phyloP scores from a whole-genome alignment of 2,329 filamentous ascomycete genomes.

The Hirsutella minnesotensis region DNA sequence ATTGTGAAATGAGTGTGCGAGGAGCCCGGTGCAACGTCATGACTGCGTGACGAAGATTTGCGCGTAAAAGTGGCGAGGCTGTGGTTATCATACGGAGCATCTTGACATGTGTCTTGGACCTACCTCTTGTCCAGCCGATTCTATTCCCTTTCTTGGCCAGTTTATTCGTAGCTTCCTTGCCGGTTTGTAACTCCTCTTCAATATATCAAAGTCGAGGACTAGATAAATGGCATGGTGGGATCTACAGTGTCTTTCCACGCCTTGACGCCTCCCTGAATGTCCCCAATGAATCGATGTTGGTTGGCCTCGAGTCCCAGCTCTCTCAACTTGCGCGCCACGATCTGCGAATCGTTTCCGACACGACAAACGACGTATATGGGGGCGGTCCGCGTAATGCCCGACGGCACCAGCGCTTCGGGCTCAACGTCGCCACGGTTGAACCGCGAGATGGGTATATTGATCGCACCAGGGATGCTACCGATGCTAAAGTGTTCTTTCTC shows the following conservation, averaged over 20 bases:
- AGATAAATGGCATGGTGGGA: constrained; percentile 39
- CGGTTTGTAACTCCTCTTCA: too few species aligned
- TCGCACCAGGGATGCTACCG: constrained; percentile 59
- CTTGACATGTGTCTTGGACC: too few species aligned
- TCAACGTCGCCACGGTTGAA: constrained; percentile 36
- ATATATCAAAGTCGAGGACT: constrained; percentile 1
- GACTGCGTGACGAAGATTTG: too few species aligned
- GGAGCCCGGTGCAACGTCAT: too few species aligned
- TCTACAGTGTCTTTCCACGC: constrained; percentile 66
- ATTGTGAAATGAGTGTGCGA: too few species aligned
- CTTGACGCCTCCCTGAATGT: constrained; percentile 59
- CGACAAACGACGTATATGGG: constrained; percentile 64
- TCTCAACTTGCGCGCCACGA: constrained; percentile 54
- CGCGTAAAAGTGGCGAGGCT: too few species aligned
- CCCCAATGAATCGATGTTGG: constrained; percentile 49
- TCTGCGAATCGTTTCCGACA: constrained; percentile 67
- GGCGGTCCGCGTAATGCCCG: constrained; percentile 17
- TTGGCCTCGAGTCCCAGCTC: constrained; percentile 41
- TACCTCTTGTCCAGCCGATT: too few species aligned
- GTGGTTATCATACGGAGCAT: too few species aligned
- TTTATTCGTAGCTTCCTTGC: too few species aligned
- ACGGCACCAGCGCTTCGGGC: constrained; percentile 4
- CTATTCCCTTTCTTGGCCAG: too few species aligned
- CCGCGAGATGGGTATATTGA: constrained; percentile 51
- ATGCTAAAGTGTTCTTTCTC: constrained; percentile 78